These are phyloP conservation scores for Fraxinus floribunda DNA, from an alignment of 305 asterid genomes.

Conservation along the genomic window DNA sequence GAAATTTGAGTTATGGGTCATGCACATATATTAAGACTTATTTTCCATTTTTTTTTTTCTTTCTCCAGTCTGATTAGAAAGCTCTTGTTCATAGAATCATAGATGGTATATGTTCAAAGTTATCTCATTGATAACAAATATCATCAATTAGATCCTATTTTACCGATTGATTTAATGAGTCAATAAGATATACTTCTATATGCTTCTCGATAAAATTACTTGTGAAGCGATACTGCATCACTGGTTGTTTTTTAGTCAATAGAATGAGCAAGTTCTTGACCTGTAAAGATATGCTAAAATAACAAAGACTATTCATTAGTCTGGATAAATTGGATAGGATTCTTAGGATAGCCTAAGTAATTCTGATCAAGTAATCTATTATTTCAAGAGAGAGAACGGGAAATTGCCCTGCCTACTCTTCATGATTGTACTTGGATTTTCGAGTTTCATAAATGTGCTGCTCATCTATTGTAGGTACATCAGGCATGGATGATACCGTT, in stretches of 20 bases:
- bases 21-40: neutral
- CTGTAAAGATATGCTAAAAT: neutral
- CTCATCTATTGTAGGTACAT: constrained; percentile 27
- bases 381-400: neutral
- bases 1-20: neutral
- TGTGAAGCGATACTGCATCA: neutral
- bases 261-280: neutral
- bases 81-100: neutral
- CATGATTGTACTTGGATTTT: neutral
- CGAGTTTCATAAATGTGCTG: neutral
- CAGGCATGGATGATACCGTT: neutral
- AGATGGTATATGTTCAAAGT: neutral
- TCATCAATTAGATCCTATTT: neutral
- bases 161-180: neutral
- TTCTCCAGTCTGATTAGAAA: neutral
- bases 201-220: neutral
- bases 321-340: neutral
- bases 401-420: neutral
- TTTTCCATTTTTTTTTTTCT: too few species aligned
- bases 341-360: neutral
- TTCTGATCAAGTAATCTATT: neutral
- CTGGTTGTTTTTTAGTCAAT: neutral
- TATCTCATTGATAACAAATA: neutral
- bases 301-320: neutral
- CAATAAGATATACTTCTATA: neutral